Conservation (phyloP, 148 eudicot species). For the Amaranthus palmeri region DNA sequence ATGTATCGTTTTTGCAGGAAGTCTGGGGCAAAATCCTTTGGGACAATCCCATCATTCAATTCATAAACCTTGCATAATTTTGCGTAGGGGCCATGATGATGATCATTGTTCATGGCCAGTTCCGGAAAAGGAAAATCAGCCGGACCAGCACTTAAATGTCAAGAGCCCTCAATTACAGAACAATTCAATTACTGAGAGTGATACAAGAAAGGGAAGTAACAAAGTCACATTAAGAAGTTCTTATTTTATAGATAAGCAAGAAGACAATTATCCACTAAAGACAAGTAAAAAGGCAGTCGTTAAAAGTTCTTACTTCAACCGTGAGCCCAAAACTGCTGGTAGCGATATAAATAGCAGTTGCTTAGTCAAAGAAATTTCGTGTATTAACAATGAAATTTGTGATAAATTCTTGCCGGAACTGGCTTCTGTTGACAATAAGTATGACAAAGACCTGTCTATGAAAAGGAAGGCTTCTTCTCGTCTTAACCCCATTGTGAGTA, state of each 20-base stretch:
- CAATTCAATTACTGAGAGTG: slow-evolving; percentile 14
- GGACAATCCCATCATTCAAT: slow-evolving; percentile 37
- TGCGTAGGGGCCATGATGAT: slow-evolving; percentile 35
- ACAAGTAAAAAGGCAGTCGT: slow-evolving; percentile 32
- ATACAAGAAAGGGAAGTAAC: slow-evolving; percentile 12
- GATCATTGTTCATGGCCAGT: slow-evolving; percentile 21
- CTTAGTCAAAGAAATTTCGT: slow-evolving; percentile 15
- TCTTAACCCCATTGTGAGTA: slow-evolving; percentile 36
- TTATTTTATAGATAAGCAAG: slow-evolving; percentile 46
- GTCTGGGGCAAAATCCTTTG: slow-evolving; percentile 27
- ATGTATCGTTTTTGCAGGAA: slow-evolving; percentile 26
- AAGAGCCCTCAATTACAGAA: slow-evolving; percentile 18
- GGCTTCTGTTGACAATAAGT: slow-evolving; percentile 17
- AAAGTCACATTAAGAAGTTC: slow-evolving; percentile 46
- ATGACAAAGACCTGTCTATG: slow-evolving; percentile 20
- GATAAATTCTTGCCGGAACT: slow-evolving; percentile 25
- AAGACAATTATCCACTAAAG: slow-evolving; percentile 26
- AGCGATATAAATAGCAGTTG: slow-evolving; percentile 16
- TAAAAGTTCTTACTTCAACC: slow-evolving; percentile 59
- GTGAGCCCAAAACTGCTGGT: slow-evolving; percentile 28
- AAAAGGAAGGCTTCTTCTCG: slow-evolving; percentile 58
- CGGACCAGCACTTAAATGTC: slow-evolving; percentile 9
- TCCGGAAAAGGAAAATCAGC: slow-evolving; percentile 25
- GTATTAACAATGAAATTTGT: slow-evolving; percentile 7
- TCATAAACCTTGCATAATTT: slow-evolving; percentile 47